phyloP scores from a whole-genome alignment of 257 asterid species.

The Prunella vulgaris region DNA sequence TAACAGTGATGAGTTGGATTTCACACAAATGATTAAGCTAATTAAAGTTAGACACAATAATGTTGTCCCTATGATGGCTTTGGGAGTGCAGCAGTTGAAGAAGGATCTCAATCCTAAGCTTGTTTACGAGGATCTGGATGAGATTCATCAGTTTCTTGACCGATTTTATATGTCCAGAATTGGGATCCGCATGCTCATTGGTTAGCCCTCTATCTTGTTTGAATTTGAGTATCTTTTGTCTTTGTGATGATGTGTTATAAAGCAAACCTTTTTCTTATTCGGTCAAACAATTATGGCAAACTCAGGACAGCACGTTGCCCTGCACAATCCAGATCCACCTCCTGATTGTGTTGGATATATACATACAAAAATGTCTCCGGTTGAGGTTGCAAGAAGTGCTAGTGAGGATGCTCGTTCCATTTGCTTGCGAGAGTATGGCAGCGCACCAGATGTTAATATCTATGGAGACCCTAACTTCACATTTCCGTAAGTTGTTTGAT shows the following conservation, averaged over 20 bases:
- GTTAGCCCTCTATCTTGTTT: conserved; percentile 32
- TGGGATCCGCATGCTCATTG: conserved; percentile 97
- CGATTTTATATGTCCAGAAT: conserved; percentile 92
- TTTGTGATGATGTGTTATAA: not conserved
- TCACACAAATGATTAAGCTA: conserved; percentile 82
- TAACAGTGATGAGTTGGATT: conserved; percentile 59
- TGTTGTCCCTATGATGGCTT: conserved; percentile 95
- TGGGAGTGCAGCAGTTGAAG: conserved; percentile 94
- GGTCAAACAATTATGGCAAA: conserved; percentile 15
- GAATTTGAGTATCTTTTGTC: not conserved
- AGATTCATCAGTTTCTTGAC: conserved; percentile 82
- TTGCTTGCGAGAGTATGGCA: conserved; percentile 80
- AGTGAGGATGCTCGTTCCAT: conserved; percentile 86
- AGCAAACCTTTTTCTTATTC: conserved; percentile 17
- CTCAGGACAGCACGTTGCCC: conserved; percentile 96
- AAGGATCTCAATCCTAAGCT: conserved; percentile 53
- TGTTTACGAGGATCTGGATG: conserved; percentile 57
- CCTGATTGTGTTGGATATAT: conserved; percentile 86
- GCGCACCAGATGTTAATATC: conserved; percentile 75
- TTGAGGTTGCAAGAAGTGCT: conserved; percentile 76
- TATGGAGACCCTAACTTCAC: conserved; percentile 86
- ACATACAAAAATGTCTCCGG: conserved; percentile 90
- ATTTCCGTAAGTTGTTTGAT: conserved; percentile 61
- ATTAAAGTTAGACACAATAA: conserved; percentile 93
- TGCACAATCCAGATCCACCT: conserved; percentile 85